phyloP scores from a whole-genome alignment of 768 basidiomycete species.

The Pleurotus sapidus region DNA sequence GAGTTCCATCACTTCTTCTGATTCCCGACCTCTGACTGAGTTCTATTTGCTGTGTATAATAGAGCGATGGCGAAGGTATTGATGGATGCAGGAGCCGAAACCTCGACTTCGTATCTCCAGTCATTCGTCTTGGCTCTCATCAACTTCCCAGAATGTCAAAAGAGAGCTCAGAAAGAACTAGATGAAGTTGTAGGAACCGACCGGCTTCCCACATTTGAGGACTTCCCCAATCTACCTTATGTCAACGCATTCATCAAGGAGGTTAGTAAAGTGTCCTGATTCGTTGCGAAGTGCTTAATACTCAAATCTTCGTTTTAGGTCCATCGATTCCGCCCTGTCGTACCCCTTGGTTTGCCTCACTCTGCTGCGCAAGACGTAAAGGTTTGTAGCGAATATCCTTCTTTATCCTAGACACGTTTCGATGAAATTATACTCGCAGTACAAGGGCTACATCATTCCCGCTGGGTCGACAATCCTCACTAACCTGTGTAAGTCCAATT shows the following conservation, averaged over 20 bases:
- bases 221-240: slow-evolving; percentile 30
- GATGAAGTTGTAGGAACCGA: slow-evolving; percentile 31
- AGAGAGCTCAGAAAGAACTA: slow-evolving; percentile 37
- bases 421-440: slow-evolving; percentile 5
- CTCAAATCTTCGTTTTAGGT: slow-evolving; percentile 2
- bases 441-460: slow-evolving; percentile 11
- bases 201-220: slow-evolving; percentile 32
- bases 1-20: neutral
- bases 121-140: slow-evolving; percentile 38
- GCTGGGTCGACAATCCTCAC: slow-evolving; percentile 11
- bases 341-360: slow-evolving; percentile 18
- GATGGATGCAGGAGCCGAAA: slow-evolving; percentile 1
- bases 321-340: slow-evolving; percentile 17
- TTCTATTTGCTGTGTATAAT: neutral
- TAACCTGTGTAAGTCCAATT: slow-evolving; percentile 10
- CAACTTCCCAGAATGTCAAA: slow-evolving; percentile 30
- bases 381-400: neutral
- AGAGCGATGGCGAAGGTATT: slow-evolving; percentile 1
- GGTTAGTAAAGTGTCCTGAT: neutral
- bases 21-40: neutral
- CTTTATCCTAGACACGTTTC: neutral
- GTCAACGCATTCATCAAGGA: slow-evolving; percentile 33
- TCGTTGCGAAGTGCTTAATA: neutral
- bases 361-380: slow-evolving; percentile 7
- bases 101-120: slow-evolving; percentile 13